Conservation (phyloP, 1,284 basidiomycete species). For the Irpex rosettiformis region DNA sequence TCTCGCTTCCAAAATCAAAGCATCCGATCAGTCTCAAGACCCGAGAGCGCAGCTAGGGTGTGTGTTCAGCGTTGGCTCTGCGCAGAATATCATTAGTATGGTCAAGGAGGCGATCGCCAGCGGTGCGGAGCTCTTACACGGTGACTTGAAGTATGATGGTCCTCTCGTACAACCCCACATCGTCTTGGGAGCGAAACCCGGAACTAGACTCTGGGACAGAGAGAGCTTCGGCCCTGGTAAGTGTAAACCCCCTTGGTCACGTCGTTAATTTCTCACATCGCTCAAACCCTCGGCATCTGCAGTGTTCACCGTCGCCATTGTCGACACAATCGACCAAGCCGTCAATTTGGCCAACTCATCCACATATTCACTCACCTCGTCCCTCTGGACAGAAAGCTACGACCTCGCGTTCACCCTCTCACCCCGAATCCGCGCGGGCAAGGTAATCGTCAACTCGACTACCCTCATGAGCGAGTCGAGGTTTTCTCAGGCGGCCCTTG, state of each 20-base stretch:
- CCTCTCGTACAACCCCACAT: constrained; percentile 54
- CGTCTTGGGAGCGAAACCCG: constrained; percentile 41
- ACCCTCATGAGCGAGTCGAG: constrained; percentile 21
- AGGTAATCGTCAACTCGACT: constrained; percentile 26
- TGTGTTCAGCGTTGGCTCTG: constrained; percentile 49
- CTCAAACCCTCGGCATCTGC: constrained; percentile 5
- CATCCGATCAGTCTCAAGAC: constrained; percentile 28
- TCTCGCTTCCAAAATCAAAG: constrained; percentile 28
- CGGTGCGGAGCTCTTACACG: constrained; percentile 51
- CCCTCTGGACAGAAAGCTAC: constrained; percentile 50
- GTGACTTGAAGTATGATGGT: constrained; percentile 38
- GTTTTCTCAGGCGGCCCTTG: constrained; percentile 20
- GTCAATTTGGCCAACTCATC: constrained; percentile 50
- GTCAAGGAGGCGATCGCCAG: constrained; percentile 45
- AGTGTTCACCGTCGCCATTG: constrained; percentile 46
- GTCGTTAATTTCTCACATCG: neutral
- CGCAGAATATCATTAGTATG: constrained; percentile 44
- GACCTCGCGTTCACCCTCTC: constrained; percentile 45
- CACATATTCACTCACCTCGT: constrained; percentile 48
- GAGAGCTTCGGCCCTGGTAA: constrained; percentile 61
- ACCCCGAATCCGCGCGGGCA: constrained; percentile 41
- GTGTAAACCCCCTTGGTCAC: constrained; percentile 12
- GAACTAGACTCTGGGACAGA: constrained; percentile 48
- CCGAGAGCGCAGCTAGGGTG: constrained; percentile 28
- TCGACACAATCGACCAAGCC: constrained; percentile 48